Conservation (phyloP, 2,329 filamentous ascomycete genomes). For the Neonectria punicea region DNA sequence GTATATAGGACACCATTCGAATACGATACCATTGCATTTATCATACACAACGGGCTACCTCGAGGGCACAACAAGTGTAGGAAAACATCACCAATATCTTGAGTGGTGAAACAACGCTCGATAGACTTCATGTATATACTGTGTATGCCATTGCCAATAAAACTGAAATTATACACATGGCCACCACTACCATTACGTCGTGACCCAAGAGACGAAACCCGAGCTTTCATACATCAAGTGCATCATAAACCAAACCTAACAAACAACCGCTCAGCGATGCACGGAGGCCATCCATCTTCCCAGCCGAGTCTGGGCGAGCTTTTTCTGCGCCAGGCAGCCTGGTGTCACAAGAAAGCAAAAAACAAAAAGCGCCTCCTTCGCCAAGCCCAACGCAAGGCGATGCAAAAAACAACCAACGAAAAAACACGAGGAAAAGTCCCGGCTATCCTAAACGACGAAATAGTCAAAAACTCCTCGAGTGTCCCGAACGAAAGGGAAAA, state of each 20-base stretch:
- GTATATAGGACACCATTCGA: conserved; percentile 10
- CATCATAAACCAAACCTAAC: conserved; percentile 12
- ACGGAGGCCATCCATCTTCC: conserved; percentile 13
- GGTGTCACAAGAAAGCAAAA: conserved; percentile 12
- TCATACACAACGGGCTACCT: background rate
- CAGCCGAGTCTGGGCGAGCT: conserved; percentile 7
- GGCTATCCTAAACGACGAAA: conserved; percentile 17
- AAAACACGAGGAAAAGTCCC: conserved; percentile 5
- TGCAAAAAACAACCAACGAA: background rate
- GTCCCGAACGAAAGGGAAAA: conserved; percentile 5
- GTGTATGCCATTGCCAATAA: conserved; percentile 7
- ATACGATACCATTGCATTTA: conserved; percentile 16
- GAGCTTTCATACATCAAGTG: conserved; percentile 27
- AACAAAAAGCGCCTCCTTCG: conserved; percentile 38
- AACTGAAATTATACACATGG: conserved; percentile 17
- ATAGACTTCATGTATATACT: conserved; percentile 10
- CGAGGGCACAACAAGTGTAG: background rate
- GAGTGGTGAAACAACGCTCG: background rate
- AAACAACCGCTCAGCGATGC: conserved; percentile 1
- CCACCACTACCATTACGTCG: conserved; percentile 21
- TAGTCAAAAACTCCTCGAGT: conserved; percentile 11
- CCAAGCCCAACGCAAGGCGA: conserved; percentile 29
- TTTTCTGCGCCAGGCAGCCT: conserved; percentile 22
- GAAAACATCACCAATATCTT: background rate
- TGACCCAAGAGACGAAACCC: conserved; percentile 18